Base-by-base conservation (phyloP, 2,329 filamentous ascomycete genomes). In the Neoascochyta sp. region DNA sequence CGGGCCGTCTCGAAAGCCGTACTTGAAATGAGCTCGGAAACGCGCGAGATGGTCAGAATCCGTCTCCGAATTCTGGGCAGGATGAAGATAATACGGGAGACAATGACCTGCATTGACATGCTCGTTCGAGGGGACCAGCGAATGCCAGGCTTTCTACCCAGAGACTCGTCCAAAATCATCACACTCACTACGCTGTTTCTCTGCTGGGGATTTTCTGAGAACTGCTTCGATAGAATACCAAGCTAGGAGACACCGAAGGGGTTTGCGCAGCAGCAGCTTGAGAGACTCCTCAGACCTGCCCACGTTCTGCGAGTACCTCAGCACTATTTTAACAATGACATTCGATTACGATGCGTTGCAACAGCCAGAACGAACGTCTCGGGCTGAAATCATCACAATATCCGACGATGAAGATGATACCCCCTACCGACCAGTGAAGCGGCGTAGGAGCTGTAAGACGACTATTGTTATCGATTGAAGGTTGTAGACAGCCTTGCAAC, bases 1-100 rank as follows among this genome's bases (percentile, higher is more conserved):
- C 60, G 68, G 5, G 47, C 71, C 1, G 40, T 74, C 13, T 63
- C 70, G 27, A 68, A 69, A 29, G 39, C 65, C 2, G 45, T 74
- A 1, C 35, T 44, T 6, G 52, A 63, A 8, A 50, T 66, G 36
- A 29, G 13, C 7, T n/a, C 23, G 2, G 16, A 29, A 7, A 42
- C 54, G 5, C 39, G 44, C 6, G 53, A 56, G 16, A 39, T 28
- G 0, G 34, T 63, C 9, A 38, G 52, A 5, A 38, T 24, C 2
- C 45, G 56, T 8, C 24, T 61, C 5, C 28, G 18, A 2, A 25
- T 27, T 2, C 34, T 62, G 6, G 43, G 36, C 7, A 51, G 46
- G 28, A 12, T 26, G 0, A 30, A 41, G 11, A 34, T 62, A 7
- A 22, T 50, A 9, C 39, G 30, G 17, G 57, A 63, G 18, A 47